Percentiles rank a stretch among this genome's conserved stretches.
Evolutionary conservation across 1,284 basidiomycete species (phyloP).

Genomic region (Apiotrichum sp.): DNA sequence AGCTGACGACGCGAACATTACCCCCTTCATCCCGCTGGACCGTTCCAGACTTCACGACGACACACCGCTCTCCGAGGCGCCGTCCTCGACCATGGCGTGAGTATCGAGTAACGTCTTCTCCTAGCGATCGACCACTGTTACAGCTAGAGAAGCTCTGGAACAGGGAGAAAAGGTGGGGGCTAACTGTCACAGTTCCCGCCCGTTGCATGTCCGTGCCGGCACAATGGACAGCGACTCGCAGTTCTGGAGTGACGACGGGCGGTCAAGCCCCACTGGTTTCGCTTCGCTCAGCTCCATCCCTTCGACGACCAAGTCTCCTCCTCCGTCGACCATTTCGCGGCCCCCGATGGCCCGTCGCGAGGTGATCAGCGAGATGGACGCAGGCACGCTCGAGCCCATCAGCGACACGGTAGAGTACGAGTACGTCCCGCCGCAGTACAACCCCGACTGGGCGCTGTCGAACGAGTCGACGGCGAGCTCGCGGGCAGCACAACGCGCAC

Average conservation of each 20-base stretch:
- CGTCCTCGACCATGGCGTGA: no score
- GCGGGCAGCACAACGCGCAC: no score
- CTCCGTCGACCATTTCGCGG: neutral
- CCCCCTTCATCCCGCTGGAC: no score
- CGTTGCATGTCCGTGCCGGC: neutral
- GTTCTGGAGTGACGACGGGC: neutral
- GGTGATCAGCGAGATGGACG: neutral
- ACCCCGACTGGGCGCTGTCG: neutral
- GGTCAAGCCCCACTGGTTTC: neutral
- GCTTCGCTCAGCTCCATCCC: no score
- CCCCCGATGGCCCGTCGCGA: neutral
- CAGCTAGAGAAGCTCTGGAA: no score
- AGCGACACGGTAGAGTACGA: neutral
- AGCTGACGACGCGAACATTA: no score
- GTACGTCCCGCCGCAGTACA: constrained; percentile 1
- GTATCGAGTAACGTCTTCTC: no score
- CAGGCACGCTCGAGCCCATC: neutral
- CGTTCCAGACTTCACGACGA: no score
- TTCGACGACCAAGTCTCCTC: no score
- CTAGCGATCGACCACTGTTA: neutral
- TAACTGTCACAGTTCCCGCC: neutral
- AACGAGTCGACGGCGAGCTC: neutral
- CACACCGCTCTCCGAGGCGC: no score
- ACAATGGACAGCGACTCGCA: neutral
- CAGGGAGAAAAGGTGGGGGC: no score